Conservation (phyloP, 2,329 filamentous ascomycete species). For the Fusarium transvaalense region DNA sequence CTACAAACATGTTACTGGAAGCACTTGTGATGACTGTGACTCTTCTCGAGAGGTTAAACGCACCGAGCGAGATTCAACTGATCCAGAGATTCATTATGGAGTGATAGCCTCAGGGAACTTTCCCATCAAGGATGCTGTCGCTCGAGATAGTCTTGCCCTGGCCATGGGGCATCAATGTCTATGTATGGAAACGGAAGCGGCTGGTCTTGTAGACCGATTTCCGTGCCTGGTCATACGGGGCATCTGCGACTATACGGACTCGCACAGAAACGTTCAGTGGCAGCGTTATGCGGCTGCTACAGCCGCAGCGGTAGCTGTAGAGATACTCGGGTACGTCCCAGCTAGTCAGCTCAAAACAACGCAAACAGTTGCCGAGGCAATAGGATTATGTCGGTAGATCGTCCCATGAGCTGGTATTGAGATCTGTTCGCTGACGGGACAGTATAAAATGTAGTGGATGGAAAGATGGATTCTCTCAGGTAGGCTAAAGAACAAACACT, state of each 20-base stretch:
- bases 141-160: background rate
- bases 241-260: background rate
- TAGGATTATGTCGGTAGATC: background rate
- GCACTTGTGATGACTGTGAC: slow-evolving; percentile 22
- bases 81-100: slow-evolving; percentile 42
- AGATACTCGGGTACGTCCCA: background rate
- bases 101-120: slow-evolving; percentile 44
- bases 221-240: slow-evolving; percentile 4
- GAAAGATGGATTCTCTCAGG: too few species aligned
- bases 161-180: background rate
- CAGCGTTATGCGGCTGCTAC: slow-evolving; percentile 5
- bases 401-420: too few species aligned
- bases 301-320: background rate
- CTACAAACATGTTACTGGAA: slow-evolving; percentile 11
- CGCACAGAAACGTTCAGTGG: background rate
- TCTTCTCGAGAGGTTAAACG: background rate
- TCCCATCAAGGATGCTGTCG: background rate
- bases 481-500: too few species aligned
- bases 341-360: slow-evolving; percentile 67
- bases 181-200: slow-evolving; percentile 7
- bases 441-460: too few species aligned
- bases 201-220: background rate
- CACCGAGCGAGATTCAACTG: background rate
- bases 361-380: slow-evolving; percentile 63
- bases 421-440: too few species aligned